Evolutionary conservation across 148 eudicot genomes (phyloP).

Genomic region (Vaccinium vitisidaea): DNA sequence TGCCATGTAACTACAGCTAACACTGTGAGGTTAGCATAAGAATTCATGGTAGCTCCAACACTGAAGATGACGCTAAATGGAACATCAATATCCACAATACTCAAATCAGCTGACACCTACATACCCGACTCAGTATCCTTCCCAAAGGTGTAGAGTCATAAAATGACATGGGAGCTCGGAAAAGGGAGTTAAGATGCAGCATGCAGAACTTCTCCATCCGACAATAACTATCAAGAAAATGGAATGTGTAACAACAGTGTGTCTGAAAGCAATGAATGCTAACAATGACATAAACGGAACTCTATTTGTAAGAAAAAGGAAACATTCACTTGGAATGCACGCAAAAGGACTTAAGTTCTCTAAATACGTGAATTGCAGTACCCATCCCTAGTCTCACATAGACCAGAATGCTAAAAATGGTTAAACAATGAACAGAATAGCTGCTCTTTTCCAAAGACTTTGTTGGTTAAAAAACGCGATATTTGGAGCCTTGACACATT

Average conservation of each 20-base stretch:
- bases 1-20: constrained; percentile 87
- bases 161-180: constrained; percentile 90
- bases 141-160: constrained; percentile 95
- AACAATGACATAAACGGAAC: not conserved
- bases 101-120: constrained; percentile 86
- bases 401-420: constrained; percentile 1
- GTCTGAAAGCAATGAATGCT: not conserved
- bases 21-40: constrained; percentile 57
- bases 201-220: constrained; percentile 69
- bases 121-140: constrained; percentile 79
- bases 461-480: not conserved
- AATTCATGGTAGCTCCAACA: constrained; percentile 56
- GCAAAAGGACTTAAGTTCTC: not conserved
- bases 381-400: not conserved
- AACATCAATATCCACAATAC: constrained; percentile 79
- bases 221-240: constrained; percentile 60
- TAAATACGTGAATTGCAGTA: not conserved
- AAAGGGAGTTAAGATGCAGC: constrained; percentile 67
- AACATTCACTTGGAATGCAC: not conserved
- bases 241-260: not conserved
- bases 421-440: not conserved
- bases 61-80: constrained; percentile 62
- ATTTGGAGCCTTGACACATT: not conserved
- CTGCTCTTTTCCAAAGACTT: not conserved
- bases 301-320: not conserved